phyloP scores from a whole-genome alignment of 2,329 filamentous ascomycete genomes.

The Ophioceras dolichostomum region DNA sequence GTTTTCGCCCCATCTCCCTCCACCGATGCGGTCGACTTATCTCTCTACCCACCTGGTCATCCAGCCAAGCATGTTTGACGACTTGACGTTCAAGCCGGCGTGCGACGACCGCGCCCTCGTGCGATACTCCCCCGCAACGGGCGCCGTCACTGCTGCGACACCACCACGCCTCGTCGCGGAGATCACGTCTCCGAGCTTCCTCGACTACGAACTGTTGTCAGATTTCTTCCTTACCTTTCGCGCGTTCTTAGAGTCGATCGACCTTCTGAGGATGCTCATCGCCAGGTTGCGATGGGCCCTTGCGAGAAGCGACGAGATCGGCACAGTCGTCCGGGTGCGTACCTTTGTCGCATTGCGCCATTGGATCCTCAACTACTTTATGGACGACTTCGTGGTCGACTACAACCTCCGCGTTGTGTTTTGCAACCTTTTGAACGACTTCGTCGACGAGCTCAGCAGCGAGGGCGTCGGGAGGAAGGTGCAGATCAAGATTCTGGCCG shows the following conservation, averaged over 20 bases:
- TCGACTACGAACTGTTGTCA: constrained; percentile 93
- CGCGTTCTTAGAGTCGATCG: constrained; percentile 64
- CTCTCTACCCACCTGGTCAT: constrained; percentile 39
- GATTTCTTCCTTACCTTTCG: constrained; percentile 97
- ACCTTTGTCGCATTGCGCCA: constrained; percentile 93
- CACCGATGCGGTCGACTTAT: constrained; percentile 31
- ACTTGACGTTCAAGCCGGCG: constrained; percentile 63
- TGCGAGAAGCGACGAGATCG: constrained; percentile 65
- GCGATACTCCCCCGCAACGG: constrained; percentile 59
- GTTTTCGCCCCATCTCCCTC: constrained; percentile 25
- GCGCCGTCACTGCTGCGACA: constrained; percentile 77
- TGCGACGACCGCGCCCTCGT: constrained; percentile 73
- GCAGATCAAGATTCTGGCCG: constrained; percentile 73
- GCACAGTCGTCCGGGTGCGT: constrained; percentile 86
- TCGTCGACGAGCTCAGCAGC: constrained; percentile 41
- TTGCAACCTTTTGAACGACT: constrained; percentile 66
- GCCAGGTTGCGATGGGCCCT: constrained; percentile 82
- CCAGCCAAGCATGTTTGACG: constrained; percentile 70
- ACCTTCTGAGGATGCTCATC: constrained; percentile 73
- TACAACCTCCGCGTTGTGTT: constrained; percentile 64
- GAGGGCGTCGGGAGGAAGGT: constrained; percentile 33
- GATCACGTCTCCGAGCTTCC: constrained; percentile 88
- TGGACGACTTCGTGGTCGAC: constrained; percentile 80
- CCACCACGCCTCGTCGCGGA: constrained; percentile 86
- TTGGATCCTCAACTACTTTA: constrained; percentile 97